phyloP scores from a whole-genome alignment of 2,329 filamentous ascomycete species.

The Dactylonectria macrodidyma region DNA sequence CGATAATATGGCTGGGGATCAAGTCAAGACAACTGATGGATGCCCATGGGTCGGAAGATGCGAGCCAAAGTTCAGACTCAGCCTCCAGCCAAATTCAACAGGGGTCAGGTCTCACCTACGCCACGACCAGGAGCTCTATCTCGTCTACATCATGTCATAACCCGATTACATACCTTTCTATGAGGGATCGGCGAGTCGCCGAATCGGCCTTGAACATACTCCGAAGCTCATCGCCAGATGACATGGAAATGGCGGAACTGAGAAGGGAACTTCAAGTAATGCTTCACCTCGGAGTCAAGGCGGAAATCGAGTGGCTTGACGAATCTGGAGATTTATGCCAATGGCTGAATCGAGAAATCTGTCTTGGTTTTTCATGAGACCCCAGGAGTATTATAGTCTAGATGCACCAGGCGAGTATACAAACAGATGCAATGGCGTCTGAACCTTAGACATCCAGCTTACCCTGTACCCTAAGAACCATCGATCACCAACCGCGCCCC shows the following conservation, averaged over 20 bases:
- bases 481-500: not conserved
- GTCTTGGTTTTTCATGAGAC: conserved; percentile 18
- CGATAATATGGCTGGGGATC: conserved; percentile 77
- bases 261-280: conserved; percentile 77
- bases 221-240: conserved; percentile 43
- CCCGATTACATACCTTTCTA: conserved; percentile 60
- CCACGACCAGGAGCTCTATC: conserved; percentile 32
- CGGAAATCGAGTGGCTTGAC: conserved; percentile 82
- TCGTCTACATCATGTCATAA: conserved; percentile 48
- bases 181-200: conserved; percentile 72
- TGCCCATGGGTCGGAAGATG: conserved; percentile 4
- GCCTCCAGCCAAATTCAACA: conserved; percentile 21
- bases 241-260: conserved; percentile 56
- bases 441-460: conserved; percentile 2
- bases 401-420: no score
- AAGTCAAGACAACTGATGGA: conserved; percentile 59
- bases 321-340: conserved; percentile 63
- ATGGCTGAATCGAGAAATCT: conserved; percentile 66
- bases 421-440: not conserved
- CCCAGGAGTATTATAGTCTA: not conserved
- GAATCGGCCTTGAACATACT: conserved; percentile 65
- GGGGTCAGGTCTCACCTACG: conserved; percentile 1
- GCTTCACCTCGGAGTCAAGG: conserved; percentile 81
- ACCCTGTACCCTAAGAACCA: conserved; percentile 39
- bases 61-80: not conserved